These are phyloP conservation scores for Pistacia atlantica DNA, from an alignment of 345 rosid species.

Conservation along the genomic window DNA sequence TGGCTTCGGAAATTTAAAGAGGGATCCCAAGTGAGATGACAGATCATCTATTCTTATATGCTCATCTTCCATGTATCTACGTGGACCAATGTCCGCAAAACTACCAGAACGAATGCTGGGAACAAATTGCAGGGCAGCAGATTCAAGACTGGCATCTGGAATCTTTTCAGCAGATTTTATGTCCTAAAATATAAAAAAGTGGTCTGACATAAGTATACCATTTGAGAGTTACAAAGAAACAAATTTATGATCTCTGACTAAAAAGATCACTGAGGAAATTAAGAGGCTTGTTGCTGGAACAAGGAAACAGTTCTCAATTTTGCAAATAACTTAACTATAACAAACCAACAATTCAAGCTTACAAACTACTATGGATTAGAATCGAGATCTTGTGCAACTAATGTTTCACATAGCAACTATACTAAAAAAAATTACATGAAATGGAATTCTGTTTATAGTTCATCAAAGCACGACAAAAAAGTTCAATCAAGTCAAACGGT, in stretches of 20 bases:
- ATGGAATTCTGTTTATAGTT: too few relatives aligned
- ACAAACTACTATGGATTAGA: too few relatives aligned
- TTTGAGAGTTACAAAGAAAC: not conserved
- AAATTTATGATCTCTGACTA: not conserved
- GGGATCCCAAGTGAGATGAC: conserved; percentile 42
- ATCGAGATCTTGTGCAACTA: not conserved
- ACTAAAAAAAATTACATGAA: not conserved
- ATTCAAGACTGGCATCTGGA: conserved; percentile 33
- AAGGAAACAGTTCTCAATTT: not conserved
- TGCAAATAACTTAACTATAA: not conserved
- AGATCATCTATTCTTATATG: conserved; percentile 64
- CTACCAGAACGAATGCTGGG: conserved; percentile 70
- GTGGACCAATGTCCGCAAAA: conserved; percentile 58
- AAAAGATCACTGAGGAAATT: too few relatives aligned
- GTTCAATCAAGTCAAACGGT: not conserved
- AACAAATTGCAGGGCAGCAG: conserved; percentile 38
- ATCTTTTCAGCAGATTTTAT: conserved; percentile 27
- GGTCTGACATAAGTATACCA: not conserved
- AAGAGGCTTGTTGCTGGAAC: too few relatives aligned
- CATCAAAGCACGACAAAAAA: not conserved
- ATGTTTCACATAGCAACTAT: not conserved
- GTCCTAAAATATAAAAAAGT: conserved; percentile 38
- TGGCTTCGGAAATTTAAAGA: conserved; percentile 55
- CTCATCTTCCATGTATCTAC: conserved; percentile 72
- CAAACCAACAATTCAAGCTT: not conserved